A percentile compares a stretch with the other conserved stretches of the same genome.
Evolutionary conservation across 176 grass and related monocot species (phyloP).

Genomic region (Pharus latifolius): DNA sequence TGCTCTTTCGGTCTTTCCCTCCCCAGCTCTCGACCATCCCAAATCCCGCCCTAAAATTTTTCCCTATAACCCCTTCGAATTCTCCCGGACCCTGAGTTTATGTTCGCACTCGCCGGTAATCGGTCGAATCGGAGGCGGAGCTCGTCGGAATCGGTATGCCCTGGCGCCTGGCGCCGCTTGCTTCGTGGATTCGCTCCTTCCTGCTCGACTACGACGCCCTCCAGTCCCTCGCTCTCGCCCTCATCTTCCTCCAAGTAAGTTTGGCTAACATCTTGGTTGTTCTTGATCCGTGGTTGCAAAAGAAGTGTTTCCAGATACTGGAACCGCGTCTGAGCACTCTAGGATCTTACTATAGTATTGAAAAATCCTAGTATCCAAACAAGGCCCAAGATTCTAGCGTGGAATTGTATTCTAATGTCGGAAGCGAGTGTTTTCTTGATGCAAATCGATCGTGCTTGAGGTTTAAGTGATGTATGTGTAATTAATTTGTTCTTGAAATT

Average conservation of each 20-base stretch:
- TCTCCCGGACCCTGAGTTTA: too few species aligned
- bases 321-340: too few species aligned
- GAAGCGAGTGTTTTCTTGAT: not conserved
- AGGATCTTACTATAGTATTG: too few species aligned
- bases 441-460: not conserved
- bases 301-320: too few species aligned
- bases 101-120: conserved; percentile 6
- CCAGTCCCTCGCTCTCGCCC: conserved; percentile 63
- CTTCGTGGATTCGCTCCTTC: conserved; percentile 67
- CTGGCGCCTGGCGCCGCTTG: conserved; percentile 36
- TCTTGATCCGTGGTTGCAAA: too few species aligned
- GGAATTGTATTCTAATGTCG: not conserved
- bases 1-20: too few species aligned
- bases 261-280: not conserved
- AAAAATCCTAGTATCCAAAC: too few species aligned
- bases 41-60: too few species aligned
- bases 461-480: not conserved
- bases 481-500: not conserved
- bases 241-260: conserved; percentile 89
- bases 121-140: too few species aligned
- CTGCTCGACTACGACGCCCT: conserved; percentile 90
- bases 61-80: too few species aligned
- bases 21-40: too few species aligned
- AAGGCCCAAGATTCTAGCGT: too few species aligned
- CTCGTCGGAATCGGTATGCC: conserved; percentile 31